phyloP scores from a whole-genome alignment of 345 rosid genomes.

The Arabis alpina region DNA sequence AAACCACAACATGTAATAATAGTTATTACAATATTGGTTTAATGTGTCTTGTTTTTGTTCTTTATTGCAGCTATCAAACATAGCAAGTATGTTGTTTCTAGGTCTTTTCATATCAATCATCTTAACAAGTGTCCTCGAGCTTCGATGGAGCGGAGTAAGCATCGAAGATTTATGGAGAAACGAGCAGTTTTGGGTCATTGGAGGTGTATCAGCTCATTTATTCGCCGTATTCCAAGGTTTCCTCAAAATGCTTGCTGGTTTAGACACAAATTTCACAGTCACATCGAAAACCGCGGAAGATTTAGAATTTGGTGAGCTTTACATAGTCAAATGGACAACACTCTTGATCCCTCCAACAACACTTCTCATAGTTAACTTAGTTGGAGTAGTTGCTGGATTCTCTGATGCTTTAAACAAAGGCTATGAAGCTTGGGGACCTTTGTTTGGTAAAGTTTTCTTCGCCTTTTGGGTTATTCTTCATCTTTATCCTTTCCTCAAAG shows the following conservation, averaged over 20 bases:
- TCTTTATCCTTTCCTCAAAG: slow-evolving; percentile 98
- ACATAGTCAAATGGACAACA: slow-evolving; percentile 92
- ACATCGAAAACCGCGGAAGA: slow-evolving; percentile 92
- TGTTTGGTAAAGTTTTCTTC: slow-evolving; percentile 92
- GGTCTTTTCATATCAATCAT: slow-evolving; percentile 94
- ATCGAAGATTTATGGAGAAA: slow-evolving; percentile 95
- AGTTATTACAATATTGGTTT: not conserved
- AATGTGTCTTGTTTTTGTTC: not conserved
- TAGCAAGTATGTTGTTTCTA: slow-evolving; percentile 84
- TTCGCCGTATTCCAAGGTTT: slow-evolving; percentile 97
- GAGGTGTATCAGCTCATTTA: slow-evolving; percentile 97
- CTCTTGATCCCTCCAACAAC: slow-evolving; percentile 90
- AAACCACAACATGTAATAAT: too few relatives aligned
- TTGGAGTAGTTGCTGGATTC: slow-evolving; percentile 98
- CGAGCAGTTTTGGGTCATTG: slow-evolving; percentile 98
- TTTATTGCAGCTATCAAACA: slow-evolving; percentile 76
- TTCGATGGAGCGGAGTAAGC: slow-evolving; percentile 96
- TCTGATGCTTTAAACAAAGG: slow-evolving; percentile 98
- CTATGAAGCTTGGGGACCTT: slow-evolving; percentile 97
- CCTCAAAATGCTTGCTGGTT: slow-evolving; percentile 85
- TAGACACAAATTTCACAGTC: slow-evolving; percentile 97
- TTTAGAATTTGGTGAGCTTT: slow-evolving; percentile 90
- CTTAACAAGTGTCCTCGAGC: slow-evolving; percentile 80
- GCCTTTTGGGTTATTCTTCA: slow-evolving; percentile 97
- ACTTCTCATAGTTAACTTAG: slow-evolving; percentile 80